Conservation (phyloP, 306 rosid genomes). For the Sicyos baderoa region DNA sequence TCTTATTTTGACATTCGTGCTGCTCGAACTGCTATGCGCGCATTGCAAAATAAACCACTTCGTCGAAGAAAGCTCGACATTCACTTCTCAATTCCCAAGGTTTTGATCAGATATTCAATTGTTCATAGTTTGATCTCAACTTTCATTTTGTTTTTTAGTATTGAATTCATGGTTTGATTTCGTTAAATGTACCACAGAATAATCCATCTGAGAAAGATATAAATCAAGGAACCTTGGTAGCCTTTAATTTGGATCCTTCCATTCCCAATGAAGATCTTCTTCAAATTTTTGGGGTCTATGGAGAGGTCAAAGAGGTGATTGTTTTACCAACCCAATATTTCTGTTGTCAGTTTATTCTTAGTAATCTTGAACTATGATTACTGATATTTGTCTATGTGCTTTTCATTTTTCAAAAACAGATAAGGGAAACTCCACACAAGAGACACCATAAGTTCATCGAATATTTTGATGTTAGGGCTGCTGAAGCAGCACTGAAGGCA, state of each 20-base stretch:
- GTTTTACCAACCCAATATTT: background rate
- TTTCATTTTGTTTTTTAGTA: background rate
- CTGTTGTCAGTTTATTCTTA: background rate
- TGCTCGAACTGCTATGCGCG: constrained; percentile 92
- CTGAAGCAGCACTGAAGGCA: constrained; percentile 82
- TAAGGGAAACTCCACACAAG: constrained; percentile 94
- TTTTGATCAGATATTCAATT: constrained; percentile 23
- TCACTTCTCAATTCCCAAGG: constrained; percentile 97
- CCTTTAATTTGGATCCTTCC: constrained; percentile 84
- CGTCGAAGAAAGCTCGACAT: constrained; percentile 89
- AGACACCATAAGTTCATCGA: constrained; percentile 92
- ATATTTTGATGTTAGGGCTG: constrained; percentile 81
- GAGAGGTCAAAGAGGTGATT: constrained; percentile 87
- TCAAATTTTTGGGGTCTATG: constrained; percentile 80
- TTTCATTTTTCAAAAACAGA: constrained; percentile 41
- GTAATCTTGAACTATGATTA: background rate
- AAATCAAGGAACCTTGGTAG: constrained; percentile 95
- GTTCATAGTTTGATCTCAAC: background rate
- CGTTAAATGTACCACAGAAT: constrained; percentile 46
- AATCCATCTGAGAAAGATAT: constrained; percentile 90
- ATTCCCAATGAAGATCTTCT: constrained; percentile 89
- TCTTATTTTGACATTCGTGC: constrained; percentile 89
- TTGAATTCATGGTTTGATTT: constrained; percentile 1
- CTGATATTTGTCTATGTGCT: background rate
- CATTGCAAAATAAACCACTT: constrained; percentile 78